Base-by-base conservation (phyloP, 2,329 filamentous ascomycete genomes). In the Colletotrichum costaricense region DNA sequence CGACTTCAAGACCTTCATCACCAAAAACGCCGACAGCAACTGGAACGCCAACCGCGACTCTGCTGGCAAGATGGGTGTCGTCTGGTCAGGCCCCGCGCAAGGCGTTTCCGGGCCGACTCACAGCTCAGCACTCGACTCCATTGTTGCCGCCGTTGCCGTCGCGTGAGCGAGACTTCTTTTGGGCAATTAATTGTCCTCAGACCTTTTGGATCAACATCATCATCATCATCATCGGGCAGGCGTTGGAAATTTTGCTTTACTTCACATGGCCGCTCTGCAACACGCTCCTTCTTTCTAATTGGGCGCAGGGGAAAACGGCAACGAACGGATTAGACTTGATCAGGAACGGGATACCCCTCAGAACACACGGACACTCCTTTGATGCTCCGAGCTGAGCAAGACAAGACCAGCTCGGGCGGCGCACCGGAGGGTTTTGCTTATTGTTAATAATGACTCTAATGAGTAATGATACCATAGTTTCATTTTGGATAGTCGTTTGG, bases 1-100 rank as follows among this genome's bases (percentile, higher is more conserved):
- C 3, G 79, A 79, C 11, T 92, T 91, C 77, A 82, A 81, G 14
- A 78, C 82, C 2, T 91, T 92, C 68, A 88, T 94, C 69, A 80
- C 86, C 60, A 83, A 80, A 33, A 94, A 93, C 71, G 93, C 92
- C 11, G 83, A 92, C 74, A 88, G 87, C 57, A 90, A 94, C 72
- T 94, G 92, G 93, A 78, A 79, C 19, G 87, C 89, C 60, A 84
- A 91, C 78, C 86, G 91, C 28, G 84, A 88, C 71, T 76, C 80
- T 16, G 80, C 82, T 2, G 85, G 88, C 76, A 82, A 85, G 78
- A 80, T 94, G 16, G 91, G 92, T 24, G 82, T 92, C 2, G 83
- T 89, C n/a, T 94, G 92, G 92, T 85, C 87, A 1, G 92, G 92
- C 0, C 91, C 92, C 0, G 88, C 88, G 52, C 77, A 82, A 3